These are phyloP conservation scores for Malus asiatica DNA, from an alignment of 306 rosid species.

Conservation along the genomic window DNA sequence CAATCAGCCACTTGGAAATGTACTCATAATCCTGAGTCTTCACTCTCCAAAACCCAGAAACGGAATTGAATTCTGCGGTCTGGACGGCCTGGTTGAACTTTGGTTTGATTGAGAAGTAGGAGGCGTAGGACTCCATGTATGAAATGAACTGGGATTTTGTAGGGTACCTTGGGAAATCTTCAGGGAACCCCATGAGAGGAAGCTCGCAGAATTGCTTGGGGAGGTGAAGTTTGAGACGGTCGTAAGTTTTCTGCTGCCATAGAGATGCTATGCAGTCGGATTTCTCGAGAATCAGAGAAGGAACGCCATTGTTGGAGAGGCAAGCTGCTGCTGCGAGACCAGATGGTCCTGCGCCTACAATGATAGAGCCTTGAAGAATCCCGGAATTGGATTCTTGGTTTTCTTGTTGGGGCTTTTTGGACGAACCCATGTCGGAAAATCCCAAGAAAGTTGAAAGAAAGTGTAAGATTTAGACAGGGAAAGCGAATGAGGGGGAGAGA, in stretches of 20 bases:
- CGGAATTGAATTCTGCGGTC: conserved; percentile 41
- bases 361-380: conserved; percentile 62
- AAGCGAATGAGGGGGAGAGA: background rate
- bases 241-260: conserved; percentile 66
- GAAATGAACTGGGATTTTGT: conserved; percentile 65
- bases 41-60: conserved; percentile 45
- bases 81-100: conserved; percentile 54
- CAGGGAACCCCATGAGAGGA: conserved; percentile 60
- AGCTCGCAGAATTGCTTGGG: conserved; percentile 79
- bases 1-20: conserved; percentile 65
- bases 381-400: conserved; percentile 11
- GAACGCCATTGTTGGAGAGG: conserved; percentile 45
- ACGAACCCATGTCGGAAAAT: conserved; percentile 49
- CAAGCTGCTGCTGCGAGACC: conserved; percentile 88
- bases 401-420: conserved; percentile 21
- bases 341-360: conserved; percentile 93
- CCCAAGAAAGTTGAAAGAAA: background rate
- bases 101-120: conserved; percentile 53
- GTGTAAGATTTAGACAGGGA: background rate
- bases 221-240: conserved; percentile 86
- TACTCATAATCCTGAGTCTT: conserved; percentile 37
- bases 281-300: conserved; percentile 56
- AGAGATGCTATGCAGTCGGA: conserved; percentile 69
- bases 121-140: conserved; percentile 71
- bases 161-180: conserved; percentile 69